These are phyloP conservation scores for Daldinia caldariorum DNA, from an alignment of 495 filamentous ascomycete genomes.

Conservation along the genomic window DNA sequence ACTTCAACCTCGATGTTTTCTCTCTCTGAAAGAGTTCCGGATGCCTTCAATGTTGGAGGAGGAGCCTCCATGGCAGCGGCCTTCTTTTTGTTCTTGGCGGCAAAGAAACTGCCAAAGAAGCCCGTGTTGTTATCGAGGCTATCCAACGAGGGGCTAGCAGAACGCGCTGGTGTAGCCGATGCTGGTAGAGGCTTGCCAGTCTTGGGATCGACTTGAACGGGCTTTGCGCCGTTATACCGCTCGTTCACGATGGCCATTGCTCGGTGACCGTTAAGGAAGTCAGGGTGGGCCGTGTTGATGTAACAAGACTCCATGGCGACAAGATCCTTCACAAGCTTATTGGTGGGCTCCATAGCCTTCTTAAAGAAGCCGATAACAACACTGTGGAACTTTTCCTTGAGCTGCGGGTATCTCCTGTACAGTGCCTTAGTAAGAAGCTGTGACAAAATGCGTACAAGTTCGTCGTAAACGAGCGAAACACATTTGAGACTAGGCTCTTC, in stretches of 20 bases:
- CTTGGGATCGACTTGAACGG: slow-evolving; percentile 98
- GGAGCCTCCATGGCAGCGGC: slow-evolving; percentile 98
- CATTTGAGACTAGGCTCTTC: slow-evolving; percentile 98
- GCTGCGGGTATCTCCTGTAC: slow-evolving; percentile 87
- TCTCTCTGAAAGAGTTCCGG: slow-evolving; percentile 88
- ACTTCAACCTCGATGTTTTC: slow-evolving; percentile 96
- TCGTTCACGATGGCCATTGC: slow-evolving; percentile 99
- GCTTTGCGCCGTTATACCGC: slow-evolving; percentile 78
- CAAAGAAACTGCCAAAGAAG: slow-evolving; percentile 98
- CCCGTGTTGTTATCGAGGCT: slow-evolving; percentile 68
- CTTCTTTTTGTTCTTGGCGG: slow-evolving; percentile 99
- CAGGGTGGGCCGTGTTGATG: slow-evolving; percentile 98
- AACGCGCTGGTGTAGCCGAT: slow-evolving; percentile 68
- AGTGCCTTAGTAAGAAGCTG: slow-evolving; percentile 88
- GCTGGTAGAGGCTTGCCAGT: slow-evolving; percentile 92
- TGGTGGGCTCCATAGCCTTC: slow-evolving; percentile 95
- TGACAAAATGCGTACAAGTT: slow-evolving; percentile 93
- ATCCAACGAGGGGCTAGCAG: slow-evolving; percentile 73
- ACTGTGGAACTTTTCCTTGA: slow-evolving; percentile 96
- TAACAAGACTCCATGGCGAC: slow-evolving; percentile 97
- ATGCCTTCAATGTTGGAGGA: slow-evolving; percentile 91
- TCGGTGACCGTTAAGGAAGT: slow-evolving; percentile 96
- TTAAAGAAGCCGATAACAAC: slow-evolving; percentile 98
- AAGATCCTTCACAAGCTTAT: slow-evolving; percentile 93
- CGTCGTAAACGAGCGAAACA: slow-evolving; percentile 95